A percentile compares a stretch with the other conserved stretches of the same genome.
Conservation (phyloP, 306 rosid genomes). For the Notholithocarpus densiflorus region DNA sequence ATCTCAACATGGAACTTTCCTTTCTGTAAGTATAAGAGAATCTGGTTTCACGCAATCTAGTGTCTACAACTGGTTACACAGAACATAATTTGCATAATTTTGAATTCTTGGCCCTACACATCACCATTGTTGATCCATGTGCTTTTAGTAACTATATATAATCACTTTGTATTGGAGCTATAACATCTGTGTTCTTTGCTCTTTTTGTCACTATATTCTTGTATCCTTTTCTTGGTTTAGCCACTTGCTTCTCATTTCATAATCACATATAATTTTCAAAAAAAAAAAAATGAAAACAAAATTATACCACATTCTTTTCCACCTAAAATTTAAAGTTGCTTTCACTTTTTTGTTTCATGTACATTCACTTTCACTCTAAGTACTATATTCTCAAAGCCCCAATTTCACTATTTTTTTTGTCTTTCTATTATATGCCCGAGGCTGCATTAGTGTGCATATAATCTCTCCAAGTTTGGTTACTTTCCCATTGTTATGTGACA, state of each 20-base stretch:
- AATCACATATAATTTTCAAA: not conserved
- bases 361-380: not conserved
- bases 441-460: not conserved
- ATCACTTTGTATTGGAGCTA: not conserved
- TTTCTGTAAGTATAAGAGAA: conserved; percentile 46
- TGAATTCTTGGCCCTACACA: not conserved
- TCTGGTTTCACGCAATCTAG: conserved; percentile 5
- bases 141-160: not conserved
- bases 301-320: not conserved
- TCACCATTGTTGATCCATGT: not conserved
- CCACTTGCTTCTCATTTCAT: not conserved
- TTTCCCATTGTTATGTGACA: not conserved
- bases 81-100: not conserved
- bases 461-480: not conserved
- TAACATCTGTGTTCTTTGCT: not conserved
- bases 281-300: not conserved
- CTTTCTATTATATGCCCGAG: not conserved
- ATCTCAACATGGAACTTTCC: conserved; percentile 94
- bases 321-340: not conserved
- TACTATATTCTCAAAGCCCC: not conserved
- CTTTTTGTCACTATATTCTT: not conserved
- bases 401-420: not conserved
- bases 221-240: not conserved
- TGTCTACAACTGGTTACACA: not conserved
- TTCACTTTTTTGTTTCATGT: not conserved